Evolutionary conservation across 2,329 filamentous ascomycete genomes (phyloP).

Genomic region (Dactylonectria estremocensis): DNA sequence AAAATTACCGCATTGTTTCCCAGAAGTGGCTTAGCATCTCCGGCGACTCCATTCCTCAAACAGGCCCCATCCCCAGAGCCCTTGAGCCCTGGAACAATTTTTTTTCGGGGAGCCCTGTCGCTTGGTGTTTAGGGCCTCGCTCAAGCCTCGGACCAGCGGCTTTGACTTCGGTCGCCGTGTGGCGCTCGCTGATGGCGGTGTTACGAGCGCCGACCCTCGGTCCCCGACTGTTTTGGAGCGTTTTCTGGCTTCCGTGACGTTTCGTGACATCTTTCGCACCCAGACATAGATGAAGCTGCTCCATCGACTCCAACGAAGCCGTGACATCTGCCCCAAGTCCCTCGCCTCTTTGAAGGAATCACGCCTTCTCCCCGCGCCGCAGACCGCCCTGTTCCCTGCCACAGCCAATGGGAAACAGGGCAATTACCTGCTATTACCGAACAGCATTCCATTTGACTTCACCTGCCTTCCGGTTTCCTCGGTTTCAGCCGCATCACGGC

Average conservation of each 20-base stretch:
- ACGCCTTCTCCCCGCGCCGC: slow-evolving; percentile 44
- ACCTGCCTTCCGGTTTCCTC: slow-evolving; percentile 11
- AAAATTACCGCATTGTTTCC: slow-evolving; percentile 46
- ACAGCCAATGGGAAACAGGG: slow-evolving; percentile 37
- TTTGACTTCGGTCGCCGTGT: slow-evolving; percentile 49
- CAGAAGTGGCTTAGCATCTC: slow-evolving; percentile 42
- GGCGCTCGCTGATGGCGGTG: slow-evolving; percentile 41
- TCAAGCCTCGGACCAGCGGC: slow-evolving; percentile 46
- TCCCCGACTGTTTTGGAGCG: slow-evolving; percentile 37
- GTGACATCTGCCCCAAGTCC: slow-evolving; percentile 32
- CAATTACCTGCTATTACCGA: slow-evolving; percentile 41
- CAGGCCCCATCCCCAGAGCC: slow-evolving; percentile 32
- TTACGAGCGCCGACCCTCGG: slow-evolving; percentile 45
- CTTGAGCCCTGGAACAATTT: slow-evolving; percentile 30
- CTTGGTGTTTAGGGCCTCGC: slow-evolving; percentile 19
- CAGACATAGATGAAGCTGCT: slow-evolving; percentile 35
- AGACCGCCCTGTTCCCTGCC: slow-evolving; percentile 40
- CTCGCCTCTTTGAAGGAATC: slow-evolving; percentile 27
- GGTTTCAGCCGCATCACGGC: slow-evolving; percentile 37
- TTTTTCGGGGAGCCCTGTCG: slow-evolving; percentile 31
- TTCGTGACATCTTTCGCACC: neutral
- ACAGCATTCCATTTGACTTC: slow-evolving; percentile 7
- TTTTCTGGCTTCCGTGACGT: slow-evolving; percentile 15
- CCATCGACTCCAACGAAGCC: slow-evolving; percentile 21
- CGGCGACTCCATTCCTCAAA: slow-evolving; percentile 41